Evolutionary conservation across 164 flowering plant species (phyloP).

Genomic region (Macadamia tetraphylla): DNA sequence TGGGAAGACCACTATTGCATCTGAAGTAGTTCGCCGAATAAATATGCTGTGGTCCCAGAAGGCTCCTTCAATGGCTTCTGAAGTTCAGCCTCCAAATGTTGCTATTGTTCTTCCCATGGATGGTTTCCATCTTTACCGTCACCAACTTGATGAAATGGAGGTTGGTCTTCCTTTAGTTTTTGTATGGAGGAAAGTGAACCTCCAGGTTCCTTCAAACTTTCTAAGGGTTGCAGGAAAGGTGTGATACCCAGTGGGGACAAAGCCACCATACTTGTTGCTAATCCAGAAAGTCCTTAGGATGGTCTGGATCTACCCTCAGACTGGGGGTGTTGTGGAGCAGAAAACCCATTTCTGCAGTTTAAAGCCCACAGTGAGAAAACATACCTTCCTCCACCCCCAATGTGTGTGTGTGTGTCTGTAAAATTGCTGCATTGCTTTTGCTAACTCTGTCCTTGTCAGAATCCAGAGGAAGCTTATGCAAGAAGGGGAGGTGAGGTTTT

Average conservation of each 20-base stretch:
- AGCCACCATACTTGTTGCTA: no score
- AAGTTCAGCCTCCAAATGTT: constrained; percentile 55
- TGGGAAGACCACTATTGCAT: constrained; percentile 84
- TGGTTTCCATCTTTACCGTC: constrained; percentile 95
- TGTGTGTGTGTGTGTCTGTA: no score
- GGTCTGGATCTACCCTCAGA: no score
- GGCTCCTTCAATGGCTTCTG: constrained; percentile 47
- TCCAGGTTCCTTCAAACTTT: background rate
- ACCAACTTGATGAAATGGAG: constrained; percentile 88
- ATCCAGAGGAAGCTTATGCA: constrained; percentile 96
- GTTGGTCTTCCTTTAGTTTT: constrained; percentile 26
- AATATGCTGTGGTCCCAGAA: constrained; percentile 68
- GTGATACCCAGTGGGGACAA: no score
- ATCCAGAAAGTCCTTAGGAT: no score
- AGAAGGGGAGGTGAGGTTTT: constrained; percentile 90
- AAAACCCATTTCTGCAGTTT: no score
- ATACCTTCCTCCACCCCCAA: no score
- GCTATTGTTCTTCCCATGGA: constrained; percentile 91
- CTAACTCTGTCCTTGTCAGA: constrained; percentile 25
- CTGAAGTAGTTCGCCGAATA: constrained; percentile 60
- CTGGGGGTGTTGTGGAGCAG: no score
- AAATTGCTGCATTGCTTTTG: background rate
- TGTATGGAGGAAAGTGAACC: background rate
- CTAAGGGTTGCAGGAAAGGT: no score
- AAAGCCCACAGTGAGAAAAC: no score